These are phyloP conservation scores for Schoenoplectus tabernaemontani DNA, from an alignment of 202 grass and related monocot species.

Conservation along the genomic window DNA sequence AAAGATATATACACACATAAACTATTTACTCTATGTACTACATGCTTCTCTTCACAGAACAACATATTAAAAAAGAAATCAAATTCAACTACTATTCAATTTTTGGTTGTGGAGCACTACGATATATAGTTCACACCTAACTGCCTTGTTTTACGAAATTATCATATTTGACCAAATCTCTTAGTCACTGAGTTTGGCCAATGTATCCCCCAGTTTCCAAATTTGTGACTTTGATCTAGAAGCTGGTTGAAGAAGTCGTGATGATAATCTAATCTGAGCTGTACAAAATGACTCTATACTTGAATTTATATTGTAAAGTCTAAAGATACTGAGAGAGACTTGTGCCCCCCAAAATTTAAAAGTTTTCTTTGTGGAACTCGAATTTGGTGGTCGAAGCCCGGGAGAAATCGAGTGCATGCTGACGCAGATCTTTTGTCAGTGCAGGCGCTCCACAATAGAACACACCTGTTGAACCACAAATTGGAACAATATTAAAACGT, in stretches of 20 bases:
- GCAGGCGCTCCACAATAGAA: constrained; percentile 37
- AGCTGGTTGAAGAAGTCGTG: neutral
- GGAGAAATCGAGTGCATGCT: constrained; percentile 29
- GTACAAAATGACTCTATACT: constrained; percentile 17
- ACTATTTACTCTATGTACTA: neutral
- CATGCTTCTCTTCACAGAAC: neutral
- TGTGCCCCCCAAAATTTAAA: constrained; percentile 1
- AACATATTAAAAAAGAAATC: neutral
- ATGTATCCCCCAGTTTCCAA: neutral
- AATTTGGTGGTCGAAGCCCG: constrained; percentile 34
- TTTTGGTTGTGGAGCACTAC: neutral
- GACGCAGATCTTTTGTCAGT: constrained; percentile 29
- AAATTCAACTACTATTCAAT: constrained; percentile 1
- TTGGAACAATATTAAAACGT: no score
- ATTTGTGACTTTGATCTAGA: constrained; percentile 3
- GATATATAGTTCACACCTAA: neutral
- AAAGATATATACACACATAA: neutral
- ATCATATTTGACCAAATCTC: no score
- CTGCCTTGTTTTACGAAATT: neutral
- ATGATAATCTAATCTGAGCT: constrained; percentile 8
- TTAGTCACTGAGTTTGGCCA: constrained; percentile 11
- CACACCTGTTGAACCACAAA: constrained; percentile 26
- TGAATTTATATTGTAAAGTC: neutral
- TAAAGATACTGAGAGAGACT: constrained; percentile 8
- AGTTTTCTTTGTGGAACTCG: constrained; percentile 53